phyloP scores from a whole-genome alignment of 805 yeast genomes.

The Kodamaea fukazawae region DNA sequence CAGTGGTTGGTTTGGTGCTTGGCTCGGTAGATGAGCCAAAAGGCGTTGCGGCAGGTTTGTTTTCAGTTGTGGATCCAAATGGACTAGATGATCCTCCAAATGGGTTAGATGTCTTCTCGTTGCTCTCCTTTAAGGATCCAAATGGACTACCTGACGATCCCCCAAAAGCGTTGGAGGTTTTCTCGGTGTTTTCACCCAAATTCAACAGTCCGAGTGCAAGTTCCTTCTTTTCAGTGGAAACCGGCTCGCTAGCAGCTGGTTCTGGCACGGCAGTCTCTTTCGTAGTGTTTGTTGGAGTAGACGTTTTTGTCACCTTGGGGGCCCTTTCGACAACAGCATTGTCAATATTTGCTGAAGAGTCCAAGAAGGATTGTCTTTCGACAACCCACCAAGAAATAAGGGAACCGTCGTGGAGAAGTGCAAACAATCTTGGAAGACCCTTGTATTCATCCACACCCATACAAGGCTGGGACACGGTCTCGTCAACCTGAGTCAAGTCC shows the following conservation, averaged over 20 bases:
- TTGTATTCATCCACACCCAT: constrained; percentile 53
- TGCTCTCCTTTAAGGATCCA: too few relatives aligned
- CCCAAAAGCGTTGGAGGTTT: not conserved
- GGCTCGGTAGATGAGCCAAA: not conserved
- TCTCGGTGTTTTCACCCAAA: too few relatives aligned
- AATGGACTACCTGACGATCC: not conserved
- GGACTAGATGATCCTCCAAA: not conserved
- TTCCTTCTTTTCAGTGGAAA: too few relatives aligned
- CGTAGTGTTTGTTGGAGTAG: too few relatives aligned
- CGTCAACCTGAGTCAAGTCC: constrained; percentile 49
- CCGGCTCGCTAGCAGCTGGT: too few relatives aligned
- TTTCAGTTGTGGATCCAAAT: not conserved
- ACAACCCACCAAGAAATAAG: constrained; percentile 65
- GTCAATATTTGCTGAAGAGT: not conserved
- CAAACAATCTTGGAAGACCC: constrained; percentile 65
- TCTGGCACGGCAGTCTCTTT: too few relatives aligned
- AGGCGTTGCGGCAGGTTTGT: not conserved
- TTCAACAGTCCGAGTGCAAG: too few relatives aligned
- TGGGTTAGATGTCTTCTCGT: not conserved
- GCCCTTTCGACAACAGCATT: not conserved
- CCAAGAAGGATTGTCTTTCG: constrained; percentile 48
- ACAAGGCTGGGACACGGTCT: constrained; percentile 50
- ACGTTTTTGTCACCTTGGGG: too few relatives aligned
- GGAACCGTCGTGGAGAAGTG: constrained; percentile 61
- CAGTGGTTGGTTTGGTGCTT: not conserved